Base-by-base conservation (phyloP, 75 land plant species). In the Pinus albicaulis region DNA sequence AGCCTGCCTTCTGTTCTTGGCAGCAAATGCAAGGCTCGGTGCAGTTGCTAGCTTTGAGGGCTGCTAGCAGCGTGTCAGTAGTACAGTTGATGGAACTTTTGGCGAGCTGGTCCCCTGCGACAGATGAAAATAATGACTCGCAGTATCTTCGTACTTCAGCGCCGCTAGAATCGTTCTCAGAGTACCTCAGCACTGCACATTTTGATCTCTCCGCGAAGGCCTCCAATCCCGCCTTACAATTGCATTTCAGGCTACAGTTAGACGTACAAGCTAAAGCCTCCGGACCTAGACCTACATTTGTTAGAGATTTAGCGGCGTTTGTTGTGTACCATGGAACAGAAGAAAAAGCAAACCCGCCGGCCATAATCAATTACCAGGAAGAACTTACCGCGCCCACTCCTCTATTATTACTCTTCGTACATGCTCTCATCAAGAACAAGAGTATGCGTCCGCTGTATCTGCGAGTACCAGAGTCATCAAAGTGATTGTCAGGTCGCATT, bases 221-320 rank as follows among this genome's bases (percentile, higher is more conserved):
- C 71, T 22, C 41, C n/a, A 68, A 44, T 10, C 13, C 71, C 23
- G 38, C 71, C 53, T 28, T 38, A 68, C 52, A 68, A 44, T 20
- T 20, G 48, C 71, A 20, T 66, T 66, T 38, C n/a, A 66, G 71
- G 48, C 71, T 66, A 66, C 44, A 68, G 23, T 44, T 68, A 41
- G 38, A 6, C 7, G 23, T 20, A 41, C 24, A 48, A 48, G 53
- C 38, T 4, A 16, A 38, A 41, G 22, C 71, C 53, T 68, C 71
- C 48, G 71, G 71, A n/a, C 38, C 44, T 68, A 68, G n/a, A 68
- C 71, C 71, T 68, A 19, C 71, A 44, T 68, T 68, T 8, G 12
- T 20, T 22, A 68, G 23, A 36, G 41, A 38, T 68, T 68, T 68
- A 68, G 71, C 10, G 23, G 38, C 48, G 48, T 44, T 44, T 41